phyloP scores from a whole-genome alignment of 2,329 filamentous ascomycete species.

The Whalleya microplaca region DNA sequence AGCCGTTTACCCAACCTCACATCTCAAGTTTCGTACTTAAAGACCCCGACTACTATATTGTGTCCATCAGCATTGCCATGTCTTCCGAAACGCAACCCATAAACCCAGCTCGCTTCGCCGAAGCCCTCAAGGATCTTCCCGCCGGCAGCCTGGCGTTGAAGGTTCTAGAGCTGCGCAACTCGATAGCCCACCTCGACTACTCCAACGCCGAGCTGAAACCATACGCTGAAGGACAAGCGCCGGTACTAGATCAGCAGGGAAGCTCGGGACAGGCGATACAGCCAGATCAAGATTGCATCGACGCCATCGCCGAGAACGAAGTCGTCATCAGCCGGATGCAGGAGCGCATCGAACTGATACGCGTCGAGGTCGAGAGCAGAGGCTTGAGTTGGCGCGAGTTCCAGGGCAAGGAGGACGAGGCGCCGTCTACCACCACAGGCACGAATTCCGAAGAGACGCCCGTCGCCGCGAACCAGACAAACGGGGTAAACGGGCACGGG shows the following conservation, averaged over 20 bases:
- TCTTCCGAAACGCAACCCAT: conserved; percentile 67
- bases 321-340: conserved; percentile 69
- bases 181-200: conserved; percentile 72
- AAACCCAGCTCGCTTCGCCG: conserved; percentile 63
- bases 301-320: conserved; percentile 75
- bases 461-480: conserved; percentile 15
- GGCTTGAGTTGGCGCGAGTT: conserved; percentile 63
- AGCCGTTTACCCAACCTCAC: not conserved
- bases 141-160: conserved; percentile 71
- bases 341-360: conserved; percentile 66
- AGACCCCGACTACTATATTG: not conserved
- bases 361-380: conserved; percentile 64
- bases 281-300: conserved; percentile 71
- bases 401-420: conserved; percentile 49
- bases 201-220: conserved; percentile 75
- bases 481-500: conserved; percentile 33
- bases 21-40: not conserved
- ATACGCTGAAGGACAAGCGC: conserved; percentile 59
- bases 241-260: conserved; percentile 34
- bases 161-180: conserved; percentile 75
- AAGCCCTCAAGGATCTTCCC: conserved; percentile 69
- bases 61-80: conserved; percentile 46
- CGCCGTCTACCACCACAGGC: conserved; percentile 15
- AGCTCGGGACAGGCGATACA: conserved; percentile 26
- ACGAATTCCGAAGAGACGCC: not conserved